These are phyloP conservation scores for Ilex asprella DNA, from an alignment of 257 asterid species.

Conservation along the genomic window DNA sequence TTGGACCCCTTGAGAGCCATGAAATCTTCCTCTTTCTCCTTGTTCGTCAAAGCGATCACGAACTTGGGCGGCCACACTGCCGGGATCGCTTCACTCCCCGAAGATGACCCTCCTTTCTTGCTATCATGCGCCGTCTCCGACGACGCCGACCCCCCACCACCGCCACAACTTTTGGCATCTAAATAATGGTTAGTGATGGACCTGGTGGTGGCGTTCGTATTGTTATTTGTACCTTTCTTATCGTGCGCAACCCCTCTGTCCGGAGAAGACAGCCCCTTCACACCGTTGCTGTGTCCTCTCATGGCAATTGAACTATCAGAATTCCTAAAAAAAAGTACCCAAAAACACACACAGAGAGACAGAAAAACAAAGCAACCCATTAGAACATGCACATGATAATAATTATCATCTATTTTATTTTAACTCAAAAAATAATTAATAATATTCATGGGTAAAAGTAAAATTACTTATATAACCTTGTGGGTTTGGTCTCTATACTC, in stretches of 20 bases:
- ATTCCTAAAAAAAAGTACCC: constrained; percentile 39
- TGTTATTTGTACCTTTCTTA: constrained; percentile 18
- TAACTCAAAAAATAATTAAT: constrained; percentile 6
- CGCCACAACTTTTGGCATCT: constrained; percentile 7
- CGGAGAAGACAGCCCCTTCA: constrained; percentile 38
- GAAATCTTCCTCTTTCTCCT: constrained; percentile 94
- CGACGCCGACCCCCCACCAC: constrained; percentile 65
- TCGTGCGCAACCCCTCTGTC: constrained; percentile 32
- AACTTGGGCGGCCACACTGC: constrained; percentile 81
- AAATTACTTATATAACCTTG: constrained; percentile 48
- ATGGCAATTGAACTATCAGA: constrained; percentile 36
- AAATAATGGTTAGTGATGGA: too few species aligned
- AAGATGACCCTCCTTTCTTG: constrained; percentile 55
- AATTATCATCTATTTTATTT: too few species aligned
- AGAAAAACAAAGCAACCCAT: too few species aligned
- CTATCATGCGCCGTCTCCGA: constrained; percentile 52
- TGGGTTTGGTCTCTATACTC: constrained; percentile 14
- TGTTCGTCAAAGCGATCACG: constrained; percentile 69
- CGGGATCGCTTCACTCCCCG: constrained; percentile 53
- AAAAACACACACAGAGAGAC: too few species aligned
- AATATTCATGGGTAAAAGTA: neutral
- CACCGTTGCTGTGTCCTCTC: constrained; percentile 47
- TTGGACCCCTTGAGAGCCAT: constrained; percentile 87
- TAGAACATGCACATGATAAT: neutral
- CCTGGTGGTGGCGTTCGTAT: neutral